Evolutionary conservation across 225 moss, liverwort and hornwort species (phyloP), one percentile per base, ranked within the genome.

Genomic region (Marchantia paleacea): DNA sequence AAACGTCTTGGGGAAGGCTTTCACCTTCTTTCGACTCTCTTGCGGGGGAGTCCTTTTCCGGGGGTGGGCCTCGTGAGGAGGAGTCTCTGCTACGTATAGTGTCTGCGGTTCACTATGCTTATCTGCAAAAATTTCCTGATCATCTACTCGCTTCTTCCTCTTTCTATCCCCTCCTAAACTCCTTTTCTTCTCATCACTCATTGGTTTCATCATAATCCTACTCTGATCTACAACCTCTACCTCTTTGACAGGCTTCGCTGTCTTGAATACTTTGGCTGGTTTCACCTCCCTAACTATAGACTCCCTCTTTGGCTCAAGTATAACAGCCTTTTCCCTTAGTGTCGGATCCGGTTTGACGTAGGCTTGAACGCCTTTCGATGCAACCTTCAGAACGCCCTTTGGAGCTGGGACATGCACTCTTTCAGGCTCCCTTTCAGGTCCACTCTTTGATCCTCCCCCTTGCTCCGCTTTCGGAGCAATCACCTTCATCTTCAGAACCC

Each of bases 401-500:
- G 75, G 81, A 29, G 75, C 81, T 57, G 81, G 68, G 28, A 81
- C 75, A 19, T 81, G 63, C 63, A 81, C 66, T 76, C 30, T 75
- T 49, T 80, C 80, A 3, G 16, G 24, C 24, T 80, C 80, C 29
- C 55, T 39, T 31, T 53, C 81, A 19, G 75, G 75, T 15, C 28
- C 64, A 75, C 19, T 52, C 39, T 76, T 81, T 10, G 63, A 72
- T 47, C 24, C 80, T 61, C 30, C 75, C n/a, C 61, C 75, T 31
- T 51, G 50, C 26, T 81, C 75, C 31, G n/a, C 75, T 24, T 81
- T 81, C 7, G 80, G 80, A 20, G 75, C 75, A 19, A 81, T 68
- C 4, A 76, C 81, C 62, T 81, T 81, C 81, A 81, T 81, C 57
- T 81, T 81, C 50, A 81, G 29, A 15, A 81, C 81, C 22, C 81